Base-by-base conservation (phyloP, 192 early-diverging fungal species). In the Coemansia sp. region DNA sequence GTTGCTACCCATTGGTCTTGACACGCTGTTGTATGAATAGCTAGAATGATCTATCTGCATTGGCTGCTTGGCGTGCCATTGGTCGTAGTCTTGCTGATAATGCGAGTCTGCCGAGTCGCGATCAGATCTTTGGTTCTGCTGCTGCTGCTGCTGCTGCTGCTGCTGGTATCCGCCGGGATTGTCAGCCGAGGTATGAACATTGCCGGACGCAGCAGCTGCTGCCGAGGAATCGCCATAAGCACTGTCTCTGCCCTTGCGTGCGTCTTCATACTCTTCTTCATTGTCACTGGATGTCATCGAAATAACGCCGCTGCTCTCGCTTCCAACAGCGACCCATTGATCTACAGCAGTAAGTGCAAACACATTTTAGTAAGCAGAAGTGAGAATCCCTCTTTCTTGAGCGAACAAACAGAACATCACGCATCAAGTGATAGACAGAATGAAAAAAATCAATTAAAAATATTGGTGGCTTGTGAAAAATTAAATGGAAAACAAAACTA, bases 271-370 rank as follows among this genome's bases (percentile, higher is more conserved):
- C 4, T 74, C 77, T 10, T 80, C 77, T 56, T 80, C 77, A 25
- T 64, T 60, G 63, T 80, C 77, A 62, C 72, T 80, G 28, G 72
- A 71, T 42, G 77, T 80, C 54, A 80, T 68, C 51, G 77, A 80
- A 25, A 80, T 80, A 34, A 80, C 77, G 38, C 77, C 77, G 63
- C 77, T 80, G 66, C 77, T 68, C 20, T 61, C 72, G 49, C 61
- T 80, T 62, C 63, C 66, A 33, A 80, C 63, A 6, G 77, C 72
- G 48, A 80, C 77, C 77, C 77, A 80, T 49, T 80, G 77, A 62
- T 80, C 77, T 80, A 80, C 61, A 73, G n/a, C n/a, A n/a, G n/a
- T n/a, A n/a, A n/a, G n/a, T n/a, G n/a, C n/a, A 32, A 34, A 14
- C 52, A 64, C 33, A 29, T 33, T 14, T 32, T 31, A n/a, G n/a